Base-by-base conservation (phyloP, 2,329 filamentous ascomycete genomes). In the Onygenales sp. region DNA sequence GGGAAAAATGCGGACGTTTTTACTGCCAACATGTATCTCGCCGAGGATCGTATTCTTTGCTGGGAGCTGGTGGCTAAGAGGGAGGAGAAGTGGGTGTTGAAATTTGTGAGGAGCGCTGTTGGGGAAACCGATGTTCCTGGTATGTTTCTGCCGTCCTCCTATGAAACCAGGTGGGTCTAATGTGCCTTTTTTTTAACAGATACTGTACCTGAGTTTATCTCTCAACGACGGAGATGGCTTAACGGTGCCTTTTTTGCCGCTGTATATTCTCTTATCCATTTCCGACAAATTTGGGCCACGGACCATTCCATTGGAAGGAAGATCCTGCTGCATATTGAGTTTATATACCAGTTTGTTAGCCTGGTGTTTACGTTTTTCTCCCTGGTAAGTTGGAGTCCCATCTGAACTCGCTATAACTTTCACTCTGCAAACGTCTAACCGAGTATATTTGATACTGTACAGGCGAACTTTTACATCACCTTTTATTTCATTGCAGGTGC, bases 241-340 rank as follows among this genome's bases (percentile, higher is more conserved):
- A 98, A 98, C 68, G 93, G 93, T 66, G 93, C 93, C 60, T 98
- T 98, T 76, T 98, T 98, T 68, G 94, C 93, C 0, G 93, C 93
- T 43, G 91, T 97, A 51, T 98, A 97, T 76, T 97, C 92, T 1
- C 82, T 97, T 2, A 87, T 96, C 43, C 93, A 98, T 72, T 95
- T 92, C 70, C 85, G 81, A 61, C 94, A 98, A 71, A 85, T 98
- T 64, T 95, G 92, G 87, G 72, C 74, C 27, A 98, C 93, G 0
- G 93, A 97, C 68, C 93, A 98, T 71, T 93, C 89, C 0, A 65
- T 97, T 21, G 79, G 84, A 39, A 87, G 93, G 61, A 98, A 98
- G 72, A 79, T 95, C 27, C 79, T 98, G 36, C 81, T 98, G 51
- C 91, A 96, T 70, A 83, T 97, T 62, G 93, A 98, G 69, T 96